Conservation (phyloP, 306 rosid genomes). For the Mimosa pudica region DNA sequence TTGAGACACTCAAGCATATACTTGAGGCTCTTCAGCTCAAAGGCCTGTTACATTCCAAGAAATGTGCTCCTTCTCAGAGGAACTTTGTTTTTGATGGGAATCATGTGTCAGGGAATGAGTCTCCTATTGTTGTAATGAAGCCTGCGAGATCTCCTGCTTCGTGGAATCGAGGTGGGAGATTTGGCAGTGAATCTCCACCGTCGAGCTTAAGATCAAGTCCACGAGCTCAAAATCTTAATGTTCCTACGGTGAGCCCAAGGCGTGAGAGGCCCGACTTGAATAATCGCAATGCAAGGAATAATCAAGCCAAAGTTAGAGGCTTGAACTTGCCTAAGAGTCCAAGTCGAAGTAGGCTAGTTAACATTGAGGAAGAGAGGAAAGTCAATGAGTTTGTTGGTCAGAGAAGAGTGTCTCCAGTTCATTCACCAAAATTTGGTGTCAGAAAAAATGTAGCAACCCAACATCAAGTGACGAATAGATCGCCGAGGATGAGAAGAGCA, state of each 20-base stretch:
- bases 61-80: constrained; percentile 31
- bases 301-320: constrained; percentile 46
- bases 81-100: constrained; percentile 47
- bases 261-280: constrained; percentile 46
- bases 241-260: constrained; percentile 41
- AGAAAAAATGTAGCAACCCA: constrained; percentile 46
- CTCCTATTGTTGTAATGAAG: constrained; percentile 74
- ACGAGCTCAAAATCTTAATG: constrained; percentile 27
- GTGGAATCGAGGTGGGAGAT: constrained; percentile 41
- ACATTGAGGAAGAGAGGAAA: constrained; percentile 52
- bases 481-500: constrained; percentile 58
- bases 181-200: constrained; percentile 57
- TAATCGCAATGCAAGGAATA: constrained; percentile 43
- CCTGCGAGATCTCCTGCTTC: constrained; percentile 50
- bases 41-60: constrained; percentile 78
- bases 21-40: constrained; percentile 88
- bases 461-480: constrained; percentile 48
- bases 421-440: constrained; percentile 57
- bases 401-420: constrained; percentile 69
- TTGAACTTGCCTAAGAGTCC: constrained; percentile 55
- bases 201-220: constrained; percentile 52
- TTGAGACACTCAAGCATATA: constrained; percentile 74
- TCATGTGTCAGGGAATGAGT: constrained; percentile 35
- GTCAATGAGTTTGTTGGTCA: constrained; percentile 48
- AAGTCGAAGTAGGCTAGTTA: constrained; percentile 48